Conservation (phyloP, 1,139 yeast genomes). For the Wickerhamomyces sp. region DNA sequence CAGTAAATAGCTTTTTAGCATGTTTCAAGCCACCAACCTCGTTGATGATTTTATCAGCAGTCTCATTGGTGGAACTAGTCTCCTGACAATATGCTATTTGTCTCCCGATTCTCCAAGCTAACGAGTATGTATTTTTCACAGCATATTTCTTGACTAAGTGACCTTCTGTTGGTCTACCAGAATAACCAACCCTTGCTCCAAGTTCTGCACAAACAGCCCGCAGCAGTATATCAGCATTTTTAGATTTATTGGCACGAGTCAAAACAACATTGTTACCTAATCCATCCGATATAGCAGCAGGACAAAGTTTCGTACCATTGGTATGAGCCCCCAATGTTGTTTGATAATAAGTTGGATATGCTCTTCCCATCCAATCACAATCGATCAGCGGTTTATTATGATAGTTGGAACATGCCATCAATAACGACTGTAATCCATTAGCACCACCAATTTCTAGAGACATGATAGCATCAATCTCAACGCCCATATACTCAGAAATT, state of each 20-base stretch:
- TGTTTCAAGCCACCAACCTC: constrained; percentile 30
- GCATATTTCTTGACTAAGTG: constrained; percentile 23
- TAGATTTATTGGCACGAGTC: constrained; percentile 28
- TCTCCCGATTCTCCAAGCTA: constrained; percentile 43
- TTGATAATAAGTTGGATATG: constrained; percentile 37
- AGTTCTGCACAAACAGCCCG: constrained; percentile 37
- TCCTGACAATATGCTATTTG: constrained; percentile 25
- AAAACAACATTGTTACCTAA: constrained; percentile 35
- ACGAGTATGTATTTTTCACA: constrained; percentile 31
- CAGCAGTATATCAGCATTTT: constrained; percentile 31
- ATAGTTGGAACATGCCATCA: constrained; percentile 25
- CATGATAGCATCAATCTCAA: constrained; percentile 27
- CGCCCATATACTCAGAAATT: constrained; percentile 20
- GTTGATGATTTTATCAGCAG: constrained; percentile 33
- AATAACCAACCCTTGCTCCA: constrained; percentile 34
- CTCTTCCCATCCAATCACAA: constrained; percentile 40
- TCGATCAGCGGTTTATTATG: constrained; percentile 34
- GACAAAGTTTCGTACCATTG: neutral
- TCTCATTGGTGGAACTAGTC: constrained; percentile 26
- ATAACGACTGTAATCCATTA: constrained; percentile 34
- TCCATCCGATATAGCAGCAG: constrained; percentile 34
- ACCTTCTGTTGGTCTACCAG: constrained; percentile 30
- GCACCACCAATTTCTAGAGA: constrained; percentile 39
- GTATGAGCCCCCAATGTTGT: constrained; percentile 27
- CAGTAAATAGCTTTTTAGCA: constrained; percentile 33